Evolutionary conservation across 139 green algal genomes (phyloP).

Genomic region (Haematococcus sp.): DNA sequence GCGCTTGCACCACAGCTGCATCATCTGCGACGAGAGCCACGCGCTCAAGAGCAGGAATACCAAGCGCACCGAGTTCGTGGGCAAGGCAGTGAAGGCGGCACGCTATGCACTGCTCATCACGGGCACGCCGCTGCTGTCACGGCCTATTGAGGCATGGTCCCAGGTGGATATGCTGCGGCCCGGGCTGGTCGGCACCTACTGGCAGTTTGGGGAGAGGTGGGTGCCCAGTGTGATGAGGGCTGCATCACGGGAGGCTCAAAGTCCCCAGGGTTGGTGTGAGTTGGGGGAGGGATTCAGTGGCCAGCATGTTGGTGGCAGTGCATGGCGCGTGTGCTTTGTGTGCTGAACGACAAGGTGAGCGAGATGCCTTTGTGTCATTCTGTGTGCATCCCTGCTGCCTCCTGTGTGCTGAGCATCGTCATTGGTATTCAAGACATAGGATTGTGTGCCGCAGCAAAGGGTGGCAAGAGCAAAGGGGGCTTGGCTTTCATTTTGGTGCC

Average conservation of each 20-base stretch:
- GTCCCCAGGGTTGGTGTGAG: too few species aligned
- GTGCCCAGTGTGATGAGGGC: too few species aligned
- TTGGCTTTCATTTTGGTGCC: too few species aligned
- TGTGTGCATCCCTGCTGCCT: too few species aligned
- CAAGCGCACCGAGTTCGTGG: conserved; percentile 22
- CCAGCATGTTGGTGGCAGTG: too few species aligned
- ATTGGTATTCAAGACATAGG: too few species aligned
- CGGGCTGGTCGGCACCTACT: conserved; percentile 32
- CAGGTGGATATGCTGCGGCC: conserved; percentile 50
- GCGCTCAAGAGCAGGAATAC: conserved; percentile 39
- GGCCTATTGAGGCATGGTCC: conserved; percentile 49
- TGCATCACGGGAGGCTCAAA: not conserved
- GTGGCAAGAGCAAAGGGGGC: not conserved
- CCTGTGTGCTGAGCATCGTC: too few species aligned
- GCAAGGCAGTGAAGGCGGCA: conserved; percentile 17
- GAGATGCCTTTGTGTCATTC: too few species aligned
- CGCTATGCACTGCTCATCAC: conserved; percentile 38
- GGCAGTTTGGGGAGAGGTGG: conserved; percentile 31
- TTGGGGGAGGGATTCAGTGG: too few species aligned
- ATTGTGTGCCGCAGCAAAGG: too few species aligned
- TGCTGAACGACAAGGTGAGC: too few species aligned
- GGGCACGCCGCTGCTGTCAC: conserved; percentile 43
- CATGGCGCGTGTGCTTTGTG: too few species aligned
- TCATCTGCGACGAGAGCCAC: conserved; percentile 63
- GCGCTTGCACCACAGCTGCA: conserved; percentile 14